phyloP scores from a whole-genome alignment of 2,329 filamentous ascomycete species.

The Magnaporthiopsis poae region DNA sequence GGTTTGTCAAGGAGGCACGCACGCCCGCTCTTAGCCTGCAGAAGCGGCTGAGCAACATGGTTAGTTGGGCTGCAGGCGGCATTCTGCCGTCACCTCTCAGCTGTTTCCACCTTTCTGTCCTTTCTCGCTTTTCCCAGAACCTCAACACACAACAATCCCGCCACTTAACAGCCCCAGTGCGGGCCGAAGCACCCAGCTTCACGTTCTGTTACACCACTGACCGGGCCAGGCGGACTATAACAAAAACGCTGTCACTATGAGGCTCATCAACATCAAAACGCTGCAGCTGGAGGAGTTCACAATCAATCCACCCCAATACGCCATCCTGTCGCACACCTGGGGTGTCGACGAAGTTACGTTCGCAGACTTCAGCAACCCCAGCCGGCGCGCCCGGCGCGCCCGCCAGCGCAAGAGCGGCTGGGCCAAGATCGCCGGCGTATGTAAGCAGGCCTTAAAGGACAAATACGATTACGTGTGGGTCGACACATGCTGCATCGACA shows the following conservation, averaged over 20 bases:
- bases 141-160: too few relatives aligned
- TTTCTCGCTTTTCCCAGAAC: too few relatives aligned
- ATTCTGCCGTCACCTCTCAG: too few relatives aligned
- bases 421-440: neutral
- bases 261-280: slow-evolving; percentile 6
- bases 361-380: slow-evolving; percentile 5
- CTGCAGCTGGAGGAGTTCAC: slow-evolving; percentile 8
- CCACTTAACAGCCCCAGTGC: too few relatives aligned
- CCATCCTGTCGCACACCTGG: slow-evolving; percentile 14
- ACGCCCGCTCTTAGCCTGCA: too few relatives aligned
- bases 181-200: too few relatives aligned
- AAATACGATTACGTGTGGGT: slow-evolving; percentile 12
- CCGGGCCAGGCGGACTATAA: too few relatives aligned
- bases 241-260: slow-evolving; percentile 3
- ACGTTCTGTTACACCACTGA: too few relatives aligned
- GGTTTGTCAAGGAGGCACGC: too few relatives aligned
- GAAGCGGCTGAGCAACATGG: too few relatives aligned
- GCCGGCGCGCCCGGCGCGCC: neutral
- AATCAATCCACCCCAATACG: slow-evolving; percentile 8
- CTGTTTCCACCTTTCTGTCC: too few relatives aligned
- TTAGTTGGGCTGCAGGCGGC: too few relatives aligned
- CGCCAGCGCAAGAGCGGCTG: neutral
- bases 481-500: slow-evolving; percentile 21
- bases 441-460: neutral
- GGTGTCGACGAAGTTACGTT: slow-evolving; percentile 13